Evolutionary conservation across 108 stramenopile genomes (phyloP).

Genomic region (Nitzschia palea): DNA sequence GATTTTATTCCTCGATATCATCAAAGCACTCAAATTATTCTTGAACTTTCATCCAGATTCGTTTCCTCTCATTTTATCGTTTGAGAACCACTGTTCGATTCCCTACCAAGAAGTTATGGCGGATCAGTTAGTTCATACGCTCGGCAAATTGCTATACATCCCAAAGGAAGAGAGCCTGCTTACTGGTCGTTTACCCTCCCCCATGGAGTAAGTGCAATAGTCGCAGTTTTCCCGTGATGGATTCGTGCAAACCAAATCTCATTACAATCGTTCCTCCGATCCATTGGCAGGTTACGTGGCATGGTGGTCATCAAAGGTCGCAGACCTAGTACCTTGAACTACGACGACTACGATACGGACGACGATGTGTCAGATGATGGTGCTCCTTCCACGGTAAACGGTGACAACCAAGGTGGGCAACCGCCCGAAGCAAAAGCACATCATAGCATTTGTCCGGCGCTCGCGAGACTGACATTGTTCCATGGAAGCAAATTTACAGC

Average conservation of each 20-base stretch:
- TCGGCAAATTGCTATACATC: slow-evolving; percentile 78
- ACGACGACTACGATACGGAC: slow-evolving; percentile 44
- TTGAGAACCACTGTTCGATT: slow-evolving; percentile 96
- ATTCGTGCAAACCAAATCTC: too few relatives aligned
- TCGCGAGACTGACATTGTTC: slow-evolving; percentile 74
- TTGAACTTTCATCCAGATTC: slow-evolving; percentile 71
- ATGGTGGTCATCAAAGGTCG: slow-evolving; percentile 89
- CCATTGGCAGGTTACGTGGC: slow-evolving; percentile 50
- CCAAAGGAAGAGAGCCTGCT: slow-evolving; percentile 50
- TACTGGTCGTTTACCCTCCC: slow-evolving; percentile 65
- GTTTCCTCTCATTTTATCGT: slow-evolving; percentile 91
- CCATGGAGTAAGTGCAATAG: slow-evolving; percentile 46
- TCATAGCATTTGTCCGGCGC: slow-evolving; percentile 48
- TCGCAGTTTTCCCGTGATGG: too few relatives aligned
- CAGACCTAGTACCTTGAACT: slow-evolving; percentile 35
- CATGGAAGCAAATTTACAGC: slow-evolving; percentile 56
- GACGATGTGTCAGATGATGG: slow-evolving; percentile 44
- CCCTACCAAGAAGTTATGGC: slow-evolving; percentile 92
- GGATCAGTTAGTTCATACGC: slow-evolving; percentile 47
- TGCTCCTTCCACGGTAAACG: slow-evolving; percentile 26
- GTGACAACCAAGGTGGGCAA: background rate
- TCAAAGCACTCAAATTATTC: slow-evolving; percentile 77
- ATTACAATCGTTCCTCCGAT: slow-evolving; percentile 20
- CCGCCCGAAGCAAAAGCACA: background rate
- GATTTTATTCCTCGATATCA: slow-evolving; percentile 84